Percentiles rank a stretch among this genome's conserved stretches.
Evolutionary conservation across 352 stramenopile genomes (phyloP).

Genomic region (Thraustotheca clavata): DNA sequence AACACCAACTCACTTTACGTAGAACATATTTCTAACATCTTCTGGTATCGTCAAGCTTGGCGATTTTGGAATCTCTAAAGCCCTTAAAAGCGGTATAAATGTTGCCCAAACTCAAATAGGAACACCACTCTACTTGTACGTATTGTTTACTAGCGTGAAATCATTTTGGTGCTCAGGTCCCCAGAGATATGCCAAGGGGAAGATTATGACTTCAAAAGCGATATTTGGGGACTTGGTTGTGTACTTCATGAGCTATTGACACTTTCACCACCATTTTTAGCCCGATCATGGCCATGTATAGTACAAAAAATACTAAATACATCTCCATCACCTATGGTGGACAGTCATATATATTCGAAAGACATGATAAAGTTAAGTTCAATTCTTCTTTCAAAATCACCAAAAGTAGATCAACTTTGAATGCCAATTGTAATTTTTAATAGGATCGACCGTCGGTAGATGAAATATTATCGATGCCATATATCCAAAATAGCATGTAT

Average conservation of each 20-base stretch:
- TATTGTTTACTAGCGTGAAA: background rate
- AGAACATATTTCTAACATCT: conserved; percentile 51
- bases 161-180: conserved; percentile 27
- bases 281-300: conserved; percentile 43
- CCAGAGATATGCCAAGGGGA: conserved; percentile 64
- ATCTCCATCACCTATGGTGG: conserved; percentile 25
- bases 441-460: conserved; percentile 20
- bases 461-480: conserved; percentile 11
- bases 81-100: conserved; percentile 37
- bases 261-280: conserved; percentile 49
- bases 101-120: conserved; percentile 48
- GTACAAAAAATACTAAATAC: conserved; percentile 44
- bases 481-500: conserved; percentile 20
- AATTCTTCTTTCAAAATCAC: conserved; percentile 39
- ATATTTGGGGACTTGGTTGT: conserved; percentile 80
- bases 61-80: conserved; percentile 54
- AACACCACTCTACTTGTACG: conserved; percentile 68
- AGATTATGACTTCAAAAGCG: conserved; percentile 57
- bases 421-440: background rate
- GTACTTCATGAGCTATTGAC: conserved; percentile 70
- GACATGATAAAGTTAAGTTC: conserved; percentile 27
- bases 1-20: background rate
- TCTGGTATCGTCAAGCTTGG: conserved; percentile 59
- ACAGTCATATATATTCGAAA: conserved; percentile 23
- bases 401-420: conserved; percentile 23